A percentile compares a stretch with the other conserved stretches of the same genome.
phyloP scores from a whole-genome alignment of 352 stramenopile species.

The Phytophthora cactorum region DNA sequence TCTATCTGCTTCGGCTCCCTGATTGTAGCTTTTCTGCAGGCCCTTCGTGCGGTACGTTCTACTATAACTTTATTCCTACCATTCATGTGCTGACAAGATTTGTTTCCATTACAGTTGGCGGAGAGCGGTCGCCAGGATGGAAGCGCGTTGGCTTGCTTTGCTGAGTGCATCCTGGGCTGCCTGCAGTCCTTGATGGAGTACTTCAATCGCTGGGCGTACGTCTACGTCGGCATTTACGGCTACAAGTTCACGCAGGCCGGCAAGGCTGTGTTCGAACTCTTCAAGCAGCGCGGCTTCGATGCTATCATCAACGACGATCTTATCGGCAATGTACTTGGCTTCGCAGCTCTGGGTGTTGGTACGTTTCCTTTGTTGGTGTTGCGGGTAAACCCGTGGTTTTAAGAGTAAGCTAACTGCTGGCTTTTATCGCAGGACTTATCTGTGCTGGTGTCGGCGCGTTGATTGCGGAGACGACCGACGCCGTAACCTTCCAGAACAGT shows the following conservation, averaged over 20 bases:
- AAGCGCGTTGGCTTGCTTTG: conserved; percentile 76
- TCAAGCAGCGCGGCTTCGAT: conserved; percentile 93
- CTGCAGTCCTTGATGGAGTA: conserved; percentile 91
- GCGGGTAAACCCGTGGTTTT: not conserved
- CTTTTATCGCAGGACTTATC: conserved; percentile 57
- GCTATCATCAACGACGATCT: conserved; percentile 97
- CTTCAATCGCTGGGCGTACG: conserved; percentile 95
- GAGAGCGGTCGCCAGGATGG: conserved; percentile 76
- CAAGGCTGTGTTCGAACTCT: conserved; percentile 93
- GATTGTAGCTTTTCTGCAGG: conserved; percentile 93
- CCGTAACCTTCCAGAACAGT: conserved; percentile 69
- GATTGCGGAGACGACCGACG: conserved; percentile 56
- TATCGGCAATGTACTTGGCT: conserved; percentile 91
- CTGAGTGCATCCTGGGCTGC: conserved; percentile 84
- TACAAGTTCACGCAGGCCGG: conserved; percentile 95
- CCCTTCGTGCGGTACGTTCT: conserved; percentile 69
- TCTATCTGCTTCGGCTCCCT: conserved; percentile 96
- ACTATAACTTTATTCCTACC: not conserved
- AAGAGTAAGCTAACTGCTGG: conserved; percentile 1
- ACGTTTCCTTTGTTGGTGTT: conserved; percentile 15
- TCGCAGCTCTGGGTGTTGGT: conserved; percentile 91
- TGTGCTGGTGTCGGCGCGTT: conserved; percentile 65
- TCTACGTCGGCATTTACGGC: conserved; percentile 95
- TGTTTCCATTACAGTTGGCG: conserved; percentile 49
- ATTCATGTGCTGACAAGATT: conserved; percentile 4